phyloP scores from a whole-genome alignment of 179 eudicot genomes.

The Spergularia azorica region DNA sequence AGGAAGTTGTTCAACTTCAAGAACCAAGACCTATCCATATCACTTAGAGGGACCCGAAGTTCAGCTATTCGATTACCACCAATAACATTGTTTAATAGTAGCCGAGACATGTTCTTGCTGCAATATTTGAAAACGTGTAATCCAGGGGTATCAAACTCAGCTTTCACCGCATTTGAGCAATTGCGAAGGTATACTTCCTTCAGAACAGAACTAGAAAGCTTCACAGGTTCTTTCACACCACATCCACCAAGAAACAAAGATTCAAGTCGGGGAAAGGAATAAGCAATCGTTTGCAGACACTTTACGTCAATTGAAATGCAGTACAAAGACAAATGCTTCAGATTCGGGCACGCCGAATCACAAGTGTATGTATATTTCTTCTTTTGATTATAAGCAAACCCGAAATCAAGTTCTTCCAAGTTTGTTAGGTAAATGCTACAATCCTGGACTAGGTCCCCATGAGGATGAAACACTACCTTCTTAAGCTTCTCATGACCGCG shows the following conservation, averaged over 20 bases:
- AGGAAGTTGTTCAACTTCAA: conserved; percentile 26
- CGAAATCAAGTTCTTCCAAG: conserved; percentile 27
- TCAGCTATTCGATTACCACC: conserved; percentile 23
- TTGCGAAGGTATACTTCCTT: conserved; percentile 18
- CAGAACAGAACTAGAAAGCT: conserved; percentile 20
- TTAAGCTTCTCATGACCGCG: conserved; percentile 22
- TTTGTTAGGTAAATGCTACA: conserved; percentile 15
- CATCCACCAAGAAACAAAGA: conserved; percentile 19
- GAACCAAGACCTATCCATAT: conserved; percentile 25
- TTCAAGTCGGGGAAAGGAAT: conserved; percentile 30
- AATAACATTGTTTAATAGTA: conserved; percentile 12
- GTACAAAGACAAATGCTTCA: conserved; percentile 23
- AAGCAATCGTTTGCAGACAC: conserved; percentile 6
- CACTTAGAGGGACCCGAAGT: not conserved
- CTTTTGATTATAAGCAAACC: not conserved
- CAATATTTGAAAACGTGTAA: conserved; percentile 17
- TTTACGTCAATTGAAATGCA: conserved; percentile 16
- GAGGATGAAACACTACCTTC: conserved; percentile 17
- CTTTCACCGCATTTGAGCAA: conserved; percentile 15
- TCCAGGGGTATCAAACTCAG: conserved; percentile 28
- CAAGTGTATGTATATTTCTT: conserved; percentile 2
- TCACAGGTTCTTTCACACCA: conserved; percentile 18
- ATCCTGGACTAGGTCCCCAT: not conserved
- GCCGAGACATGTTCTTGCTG: conserved; percentile 20
- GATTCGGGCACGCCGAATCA: conserved; percentile 20